These are phyloP conservation scores for Wickerhamiella australiensis DNA, from an alignment of 805 yeast species.

Conservation along the genomic window DNA sequence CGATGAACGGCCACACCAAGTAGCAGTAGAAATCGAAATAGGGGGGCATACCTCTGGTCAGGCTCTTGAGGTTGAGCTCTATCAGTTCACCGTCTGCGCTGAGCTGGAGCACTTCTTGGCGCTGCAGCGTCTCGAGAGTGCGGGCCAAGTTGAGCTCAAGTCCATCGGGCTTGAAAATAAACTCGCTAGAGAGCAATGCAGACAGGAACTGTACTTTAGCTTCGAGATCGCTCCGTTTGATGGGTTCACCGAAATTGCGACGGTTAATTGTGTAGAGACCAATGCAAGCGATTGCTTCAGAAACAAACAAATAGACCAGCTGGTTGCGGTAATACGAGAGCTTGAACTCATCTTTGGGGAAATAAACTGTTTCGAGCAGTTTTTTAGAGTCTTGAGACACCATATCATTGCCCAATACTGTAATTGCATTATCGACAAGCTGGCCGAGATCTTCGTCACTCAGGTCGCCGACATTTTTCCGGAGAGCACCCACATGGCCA, in stretches of 20 bases:
- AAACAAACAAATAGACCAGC: constrained; percentile 42
- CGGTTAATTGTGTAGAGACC: constrained; percentile 27
- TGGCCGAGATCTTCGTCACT: constrained; percentile 22
- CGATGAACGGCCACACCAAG: constrained; percentile 35
- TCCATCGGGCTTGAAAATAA: constrained; percentile 31
- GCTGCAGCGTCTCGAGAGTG: constrained; percentile 24
- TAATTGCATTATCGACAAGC: constrained; percentile 30
- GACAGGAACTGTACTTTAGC: constrained; percentile 29
- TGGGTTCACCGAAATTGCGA: constrained; percentile 17
- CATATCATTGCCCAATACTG: constrained; percentile 31
- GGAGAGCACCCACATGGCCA: constrained; percentile 31
- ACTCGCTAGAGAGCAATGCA: constrained; percentile 30
- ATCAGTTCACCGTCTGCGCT: constrained; percentile 19
- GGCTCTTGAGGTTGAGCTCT: constrained; percentile 15
- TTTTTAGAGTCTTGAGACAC: constrained; percentile 27
- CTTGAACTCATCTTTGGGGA: constrained; percentile 41
- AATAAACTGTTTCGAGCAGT: constrained; percentile 31
- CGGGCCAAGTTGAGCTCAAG: constrained; percentile 26
- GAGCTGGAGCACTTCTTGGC: constrained; percentile 24
- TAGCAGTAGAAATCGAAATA: constrained; percentile 33
- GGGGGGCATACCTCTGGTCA: constrained; percentile 22
- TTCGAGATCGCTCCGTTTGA: constrained; percentile 24
- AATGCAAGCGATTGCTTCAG: constrained; percentile 38
- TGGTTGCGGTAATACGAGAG: constrained; percentile 47
- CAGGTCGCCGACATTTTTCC: constrained; percentile 20